Conservation (phyloP, 192 early-diverging fungal species). For the Podila horticola region DNA sequence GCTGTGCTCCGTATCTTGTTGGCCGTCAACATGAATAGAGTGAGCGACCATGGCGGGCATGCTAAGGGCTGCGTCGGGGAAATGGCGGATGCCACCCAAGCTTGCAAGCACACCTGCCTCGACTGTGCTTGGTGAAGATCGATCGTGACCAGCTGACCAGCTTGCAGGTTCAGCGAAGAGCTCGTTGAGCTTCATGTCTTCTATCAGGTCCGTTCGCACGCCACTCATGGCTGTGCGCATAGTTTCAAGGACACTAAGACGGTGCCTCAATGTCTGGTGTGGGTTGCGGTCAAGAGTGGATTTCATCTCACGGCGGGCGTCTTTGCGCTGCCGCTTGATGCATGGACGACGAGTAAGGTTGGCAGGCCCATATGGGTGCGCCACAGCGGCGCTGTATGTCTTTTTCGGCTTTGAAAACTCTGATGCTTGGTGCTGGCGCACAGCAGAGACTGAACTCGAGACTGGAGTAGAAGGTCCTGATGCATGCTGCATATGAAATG, state of each 20-base stretch:
- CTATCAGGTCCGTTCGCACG: neutral
- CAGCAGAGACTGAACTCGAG: neutral
- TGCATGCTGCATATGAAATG: neutral
- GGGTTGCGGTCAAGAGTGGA: neutral
- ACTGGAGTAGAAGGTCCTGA: conserved; percentile 2
- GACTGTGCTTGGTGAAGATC: neutral
- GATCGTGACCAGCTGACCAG: neutral
- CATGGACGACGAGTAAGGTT: too few relatives aligned
- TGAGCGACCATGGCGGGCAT: neutral
- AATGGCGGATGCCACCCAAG: neutral
- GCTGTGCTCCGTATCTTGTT: too few relatives aligned
- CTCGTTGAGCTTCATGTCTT: neutral
- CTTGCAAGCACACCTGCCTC: neutral
- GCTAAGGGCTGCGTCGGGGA: neutral
- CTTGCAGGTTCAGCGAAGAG: neutral
- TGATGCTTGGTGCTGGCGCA: too few relatives aligned
- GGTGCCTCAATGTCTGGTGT: neutral
- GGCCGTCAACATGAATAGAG: neutral
- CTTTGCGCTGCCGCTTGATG: too few relatives aligned
- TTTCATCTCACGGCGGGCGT: too few relatives aligned
- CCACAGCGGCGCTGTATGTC: neutral
- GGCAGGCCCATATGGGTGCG: too few relatives aligned
- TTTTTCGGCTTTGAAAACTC: too few relatives aligned
- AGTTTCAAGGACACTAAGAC: neutral
- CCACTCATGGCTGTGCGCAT: neutral